Evolutionary conservation across 305 asterid genomes (phyloP).

Genomic region (Fraxinus angustifolia): DNA sequence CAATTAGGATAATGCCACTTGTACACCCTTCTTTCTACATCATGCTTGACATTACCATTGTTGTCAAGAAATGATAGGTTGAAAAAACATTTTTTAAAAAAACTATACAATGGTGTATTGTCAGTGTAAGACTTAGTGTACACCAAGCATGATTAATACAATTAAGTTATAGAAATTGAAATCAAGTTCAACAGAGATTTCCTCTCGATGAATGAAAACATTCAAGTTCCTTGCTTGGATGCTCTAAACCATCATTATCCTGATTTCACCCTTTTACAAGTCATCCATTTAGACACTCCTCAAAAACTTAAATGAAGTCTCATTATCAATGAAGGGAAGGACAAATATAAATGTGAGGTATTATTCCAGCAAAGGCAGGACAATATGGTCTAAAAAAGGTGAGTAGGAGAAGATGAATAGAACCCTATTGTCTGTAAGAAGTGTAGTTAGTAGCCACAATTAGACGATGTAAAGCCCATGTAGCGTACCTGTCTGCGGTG

Average conservation of each 20-base stretch:
- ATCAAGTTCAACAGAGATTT: neutral
- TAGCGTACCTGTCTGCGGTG: conserved; percentile 63
- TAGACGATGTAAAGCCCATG: neutral
- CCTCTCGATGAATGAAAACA: neutral
- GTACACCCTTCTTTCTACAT: neutral
- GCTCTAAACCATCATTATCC: neutral
- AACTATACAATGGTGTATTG: neutral
- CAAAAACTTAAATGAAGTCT: neutral
- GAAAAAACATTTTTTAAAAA: neutral
- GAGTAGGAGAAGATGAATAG: neutral
- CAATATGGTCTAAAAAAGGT: neutral
- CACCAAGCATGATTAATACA: neutral
- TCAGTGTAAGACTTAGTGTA: neutral
- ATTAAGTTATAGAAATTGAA: neutral
- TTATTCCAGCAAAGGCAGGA: neutral
- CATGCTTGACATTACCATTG: neutral
- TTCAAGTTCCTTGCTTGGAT: neutral
- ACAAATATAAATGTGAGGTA: neutral
- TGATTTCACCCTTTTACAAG: neutral
- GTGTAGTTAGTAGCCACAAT: neutral
- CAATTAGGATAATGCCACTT: neutral
- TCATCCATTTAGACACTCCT: neutral
- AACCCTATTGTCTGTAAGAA: neutral
- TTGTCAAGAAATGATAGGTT: neutral
- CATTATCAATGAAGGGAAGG: neutral